Evolutionary conservation across 2,329 filamentous ascomycete species (phyloP).

Genomic region (Nothopassalora personata): DNA sequence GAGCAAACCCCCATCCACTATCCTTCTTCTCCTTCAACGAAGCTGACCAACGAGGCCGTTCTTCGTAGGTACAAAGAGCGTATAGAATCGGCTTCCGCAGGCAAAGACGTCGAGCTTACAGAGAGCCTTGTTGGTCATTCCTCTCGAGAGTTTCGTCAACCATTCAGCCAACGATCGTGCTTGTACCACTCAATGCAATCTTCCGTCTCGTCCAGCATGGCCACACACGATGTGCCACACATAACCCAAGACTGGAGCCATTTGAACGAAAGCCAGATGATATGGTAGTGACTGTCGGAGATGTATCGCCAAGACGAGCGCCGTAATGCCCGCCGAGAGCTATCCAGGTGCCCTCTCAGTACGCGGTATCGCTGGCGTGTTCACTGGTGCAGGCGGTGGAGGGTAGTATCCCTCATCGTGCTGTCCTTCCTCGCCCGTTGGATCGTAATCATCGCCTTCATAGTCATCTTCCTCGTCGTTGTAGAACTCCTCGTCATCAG

Average conservation of each 20-base stretch:
- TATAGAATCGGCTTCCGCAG: constrained; percentile 7
- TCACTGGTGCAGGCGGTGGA: constrained; percentile 20
- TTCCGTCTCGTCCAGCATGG: neutral
- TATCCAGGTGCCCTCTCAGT: constrained; percentile 11
- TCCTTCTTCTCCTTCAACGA: constrained; percentile 6
- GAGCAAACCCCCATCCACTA: neutral
- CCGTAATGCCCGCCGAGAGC: constrained; percentile 18
- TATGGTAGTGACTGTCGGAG: neutral
- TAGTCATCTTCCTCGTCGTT: constrained; percentile 26
- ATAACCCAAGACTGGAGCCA: neutral
- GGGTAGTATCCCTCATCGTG: constrained; percentile 23
- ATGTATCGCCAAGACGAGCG: constrained; percentile 4
- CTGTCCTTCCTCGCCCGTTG: constrained; percentile 23
- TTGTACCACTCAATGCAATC: neutral
- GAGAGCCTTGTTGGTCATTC: neutral
- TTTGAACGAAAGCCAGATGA: neutral
- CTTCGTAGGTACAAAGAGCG: constrained; percentile 16
- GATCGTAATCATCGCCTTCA: constrained; percentile 27
- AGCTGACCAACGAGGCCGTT: constrained; percentile 3
- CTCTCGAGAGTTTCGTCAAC: neutral
- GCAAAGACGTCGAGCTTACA: neutral
- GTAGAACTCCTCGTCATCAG: constrained; percentile 31
- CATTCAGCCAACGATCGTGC: neutral
- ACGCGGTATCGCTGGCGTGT: constrained; percentile 14
- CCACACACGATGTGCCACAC: neutral